Base-by-base conservation (phyloP, 1,139 yeast species). In the Nadsonia starkeyi-henricii region DNA sequence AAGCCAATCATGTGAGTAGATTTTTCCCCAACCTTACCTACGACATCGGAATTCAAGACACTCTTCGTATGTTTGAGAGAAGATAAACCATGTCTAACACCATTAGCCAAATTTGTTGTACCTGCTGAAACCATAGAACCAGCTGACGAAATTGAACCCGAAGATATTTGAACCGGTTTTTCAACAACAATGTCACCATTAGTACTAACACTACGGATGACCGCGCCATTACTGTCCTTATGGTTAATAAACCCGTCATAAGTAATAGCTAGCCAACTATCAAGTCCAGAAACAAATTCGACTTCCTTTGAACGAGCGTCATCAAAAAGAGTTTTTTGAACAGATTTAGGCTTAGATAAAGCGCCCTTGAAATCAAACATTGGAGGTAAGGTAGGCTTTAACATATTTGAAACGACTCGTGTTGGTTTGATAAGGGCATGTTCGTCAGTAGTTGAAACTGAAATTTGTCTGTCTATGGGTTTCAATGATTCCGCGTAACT, bases 251-350 rank as follows among this genome's bases (percentile, higher is more conserved):
- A 33, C 15, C 39, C 39, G 21, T 47, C 41, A 43, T 47, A 47
- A 1, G 49, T 44, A 28, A 49, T 51, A 9, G 51, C 50, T 8
- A 66, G 56, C 70, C 70, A 66, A 15, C 62, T 58, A 21, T 57
- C 57, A 26, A 66, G 55, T 9, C 68, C 68, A 1, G 69, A 57
- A 1, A 59, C 57, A 51, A 63, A 66, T 43, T 58, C 65, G 4
- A 53, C 53, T 51, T 66, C 68, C 18, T 52, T 50, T 15, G 47
- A 50, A 2, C 62, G 55, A 3, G 59, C 68, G 42, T 48, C 51
- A 43, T 53, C 64, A 54, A 57, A 66, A 21, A 55, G 58, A 39
- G 37, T 55, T 42, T 62, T 56, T 36, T 58, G 62, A 17, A 48
- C 55, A 13, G 63, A 51, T 19, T 55, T 47, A 1, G 60, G 56